These are phyloP conservation scores for Luffa aegyptiaca DNA, from an alignment of 306 rosid species.

Conservation along the genomic window DNA sequence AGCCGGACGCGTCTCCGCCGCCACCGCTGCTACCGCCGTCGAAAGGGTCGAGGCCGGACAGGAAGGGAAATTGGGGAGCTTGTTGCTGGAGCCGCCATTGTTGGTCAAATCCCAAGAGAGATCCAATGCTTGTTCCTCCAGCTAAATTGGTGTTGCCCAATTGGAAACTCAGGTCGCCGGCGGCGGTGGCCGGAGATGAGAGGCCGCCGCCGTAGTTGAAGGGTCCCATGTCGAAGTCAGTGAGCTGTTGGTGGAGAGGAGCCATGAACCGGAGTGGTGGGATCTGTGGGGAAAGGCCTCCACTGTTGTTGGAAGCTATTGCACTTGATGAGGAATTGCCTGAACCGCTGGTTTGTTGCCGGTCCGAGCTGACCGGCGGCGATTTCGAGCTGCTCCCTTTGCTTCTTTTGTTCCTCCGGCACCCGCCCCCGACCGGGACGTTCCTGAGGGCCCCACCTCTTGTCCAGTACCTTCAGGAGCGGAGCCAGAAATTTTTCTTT, in stretches of 20 bases:
- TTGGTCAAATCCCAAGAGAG: constrained; percentile 16
- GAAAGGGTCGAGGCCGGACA: background rate
- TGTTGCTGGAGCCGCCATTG: constrained; percentile 14
- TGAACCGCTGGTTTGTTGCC: constrained; percentile 13
- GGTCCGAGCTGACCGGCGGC: constrained; percentile 13
- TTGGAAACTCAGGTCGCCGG: constrained; percentile 5
- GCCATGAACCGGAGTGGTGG: constrained; percentile 14
- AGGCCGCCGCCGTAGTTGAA: background rate
- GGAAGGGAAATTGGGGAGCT: constrained; percentile 13
- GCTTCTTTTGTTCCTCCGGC: constrained; percentile 14
- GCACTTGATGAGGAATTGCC: constrained; percentile 5
- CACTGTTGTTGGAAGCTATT: constrained; percentile 8
- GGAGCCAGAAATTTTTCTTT: background rate
- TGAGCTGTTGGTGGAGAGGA: constrained; percentile 8
- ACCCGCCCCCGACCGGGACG: constrained; percentile 17
- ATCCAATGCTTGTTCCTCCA: constrained; percentile 4
- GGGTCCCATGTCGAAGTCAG: background rate
- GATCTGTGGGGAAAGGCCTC: constrained; percentile 7
- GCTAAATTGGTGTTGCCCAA: background rate
- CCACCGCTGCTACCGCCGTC: background rate
- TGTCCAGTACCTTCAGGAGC: constrained; percentile 15
- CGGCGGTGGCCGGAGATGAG: background rate
- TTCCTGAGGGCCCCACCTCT: constrained; percentile 10
- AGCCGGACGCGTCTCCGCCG: background rate
- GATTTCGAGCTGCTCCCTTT: constrained; percentile 15